Conservation (phyloP, 495 filamentous ascomycete species). For the Thozetella sp. region DNA sequence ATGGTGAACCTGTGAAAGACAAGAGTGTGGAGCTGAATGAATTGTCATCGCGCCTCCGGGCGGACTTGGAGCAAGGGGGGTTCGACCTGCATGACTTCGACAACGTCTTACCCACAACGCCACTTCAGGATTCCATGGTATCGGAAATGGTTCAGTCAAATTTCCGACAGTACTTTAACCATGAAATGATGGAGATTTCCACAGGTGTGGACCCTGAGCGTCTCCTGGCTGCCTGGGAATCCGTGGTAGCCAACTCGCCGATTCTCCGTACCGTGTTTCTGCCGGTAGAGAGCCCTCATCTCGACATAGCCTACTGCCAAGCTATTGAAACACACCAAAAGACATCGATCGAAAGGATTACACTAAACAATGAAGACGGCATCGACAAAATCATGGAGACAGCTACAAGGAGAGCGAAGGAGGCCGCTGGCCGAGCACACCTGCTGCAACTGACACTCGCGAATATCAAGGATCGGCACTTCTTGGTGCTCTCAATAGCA, state of each 20-base stretch:
- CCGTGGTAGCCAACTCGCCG: conserved; percentile 57
- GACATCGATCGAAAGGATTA: conserved; percentile 8
- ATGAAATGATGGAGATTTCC: conserved; percentile 63
- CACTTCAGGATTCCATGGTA: conserved; percentile 83
- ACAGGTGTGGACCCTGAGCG: conserved; percentile 45
- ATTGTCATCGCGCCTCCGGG: conserved; percentile 3
- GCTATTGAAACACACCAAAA: conserved; percentile 44
- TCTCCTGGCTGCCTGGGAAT: conserved; percentile 62
- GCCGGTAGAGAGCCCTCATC: conserved; percentile 56
- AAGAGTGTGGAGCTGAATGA: not conserved
- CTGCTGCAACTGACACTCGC: conserved; percentile 45
- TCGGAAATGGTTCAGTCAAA: conserved; percentile 70
- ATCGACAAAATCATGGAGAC: conserved; percentile 22
- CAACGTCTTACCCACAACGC: conserved; percentile 62
- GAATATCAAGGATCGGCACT: conserved; percentile 29
- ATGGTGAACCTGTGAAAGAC: not conserved
- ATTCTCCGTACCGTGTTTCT: conserved; percentile 78
- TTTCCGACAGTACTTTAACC: conserved; percentile 77
- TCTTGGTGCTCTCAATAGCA: conserved; percentile 70
- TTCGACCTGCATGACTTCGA: conserved; percentile 37
- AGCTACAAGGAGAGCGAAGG: conserved; percentile 26
- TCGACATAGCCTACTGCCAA: conserved; percentile 65
- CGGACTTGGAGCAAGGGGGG: conserved; percentile 3
- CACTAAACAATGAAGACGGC: conserved; percentile 19
- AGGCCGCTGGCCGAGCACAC: conserved; percentile 15